phyloP scores from a whole-genome alignment of 768 basidiomycete genomes.

The Pisolithus albus region DNA sequence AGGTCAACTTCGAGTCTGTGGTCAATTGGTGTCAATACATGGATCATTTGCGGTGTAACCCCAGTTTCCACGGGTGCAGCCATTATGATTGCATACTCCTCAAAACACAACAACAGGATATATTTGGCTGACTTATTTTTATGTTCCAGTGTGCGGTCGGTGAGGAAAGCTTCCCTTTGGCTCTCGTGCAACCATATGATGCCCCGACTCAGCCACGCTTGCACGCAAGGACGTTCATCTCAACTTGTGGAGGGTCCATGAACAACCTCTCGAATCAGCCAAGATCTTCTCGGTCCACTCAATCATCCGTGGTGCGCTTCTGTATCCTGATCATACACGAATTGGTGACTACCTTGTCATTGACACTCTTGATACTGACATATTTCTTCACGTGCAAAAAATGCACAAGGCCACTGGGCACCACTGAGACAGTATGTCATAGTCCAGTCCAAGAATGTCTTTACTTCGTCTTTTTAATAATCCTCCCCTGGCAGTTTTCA shows the following conservation, averaged over 20 bases:
- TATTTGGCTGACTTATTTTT: slow-evolving; percentile 14
- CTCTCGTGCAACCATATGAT: not conserved
- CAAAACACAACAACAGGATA: not conserved
- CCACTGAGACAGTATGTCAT: not conserved
- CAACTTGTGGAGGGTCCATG: not conserved
- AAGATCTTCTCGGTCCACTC: not conserved
- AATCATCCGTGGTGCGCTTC: not conserved
- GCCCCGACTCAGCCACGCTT: no score
- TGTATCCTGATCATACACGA: not conserved
- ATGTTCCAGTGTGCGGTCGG: slow-evolving; percentile 14
- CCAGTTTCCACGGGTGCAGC: slow-evolving; percentile 21
- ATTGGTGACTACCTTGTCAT: slow-evolving; percentile 19
- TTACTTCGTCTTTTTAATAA: no score
- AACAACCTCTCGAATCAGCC: not conserved
- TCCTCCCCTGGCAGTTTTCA: no score
- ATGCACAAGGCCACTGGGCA: slow-evolving; percentile 7
- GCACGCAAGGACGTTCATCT: not conserved
- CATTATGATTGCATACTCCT: slow-evolving; percentile 16
- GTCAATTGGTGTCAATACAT: slow-evolving; percentile 22
- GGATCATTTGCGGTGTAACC: slow-evolving; percentile 24
- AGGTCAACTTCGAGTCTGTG: slow-evolving; percentile 22
- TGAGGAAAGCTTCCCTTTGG: not conserved
- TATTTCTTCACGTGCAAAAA: slow-evolving; percentile 15
- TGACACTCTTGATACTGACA: slow-evolving; percentile 25
- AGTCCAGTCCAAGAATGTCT: no score